phyloP scores from a whole-genome alignment of 169 alveolate genomes.

The Babesia sp. region DNA sequence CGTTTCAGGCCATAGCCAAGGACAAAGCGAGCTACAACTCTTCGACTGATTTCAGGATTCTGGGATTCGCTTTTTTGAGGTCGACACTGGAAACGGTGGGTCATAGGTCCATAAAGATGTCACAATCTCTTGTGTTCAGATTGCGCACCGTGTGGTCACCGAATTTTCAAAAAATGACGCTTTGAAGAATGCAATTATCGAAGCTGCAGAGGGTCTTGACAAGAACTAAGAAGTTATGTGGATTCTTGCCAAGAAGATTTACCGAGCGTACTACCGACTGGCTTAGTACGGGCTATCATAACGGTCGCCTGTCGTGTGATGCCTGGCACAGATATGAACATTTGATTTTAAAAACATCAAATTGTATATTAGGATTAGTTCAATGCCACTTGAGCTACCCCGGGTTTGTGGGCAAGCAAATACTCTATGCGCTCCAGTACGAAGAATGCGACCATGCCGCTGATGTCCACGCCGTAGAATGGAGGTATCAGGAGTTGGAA shows the following conservation, averaged over 20 bases:
- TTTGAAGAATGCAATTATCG: not conserved
- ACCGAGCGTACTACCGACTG: too few species aligned
- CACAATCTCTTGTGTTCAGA: not conserved
- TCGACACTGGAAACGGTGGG: constrained; percentile 46
- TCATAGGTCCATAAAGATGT: too few species aligned
- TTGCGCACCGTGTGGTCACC: constrained; percentile 16
- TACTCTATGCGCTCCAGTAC: constrained; percentile 65
- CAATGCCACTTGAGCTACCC: constrained; percentile 28
- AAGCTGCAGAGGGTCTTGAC: not conserved
- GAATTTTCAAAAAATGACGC: constrained; percentile 19
- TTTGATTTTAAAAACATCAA: not conserved
- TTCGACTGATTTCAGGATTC: constrained; percentile 33
- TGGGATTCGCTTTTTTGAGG: constrained; percentile 52
- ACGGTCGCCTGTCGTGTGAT: too few species aligned
- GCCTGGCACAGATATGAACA: too few species aligned
- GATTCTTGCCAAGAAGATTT: too few species aligned
- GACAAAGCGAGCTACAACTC: constrained; percentile 19
- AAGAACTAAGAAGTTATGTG: too few species aligned
- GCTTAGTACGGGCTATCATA: too few species aligned
- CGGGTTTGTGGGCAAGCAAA: constrained; percentile 27
- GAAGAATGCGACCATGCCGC: constrained; percentile 71
- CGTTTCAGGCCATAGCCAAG: constrained; percentile 10
- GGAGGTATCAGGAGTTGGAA: constrained; percentile 68
- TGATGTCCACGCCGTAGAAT: constrained; percentile 69
- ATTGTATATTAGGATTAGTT: not conserved